Evolutionary conservation across 2,329 filamentous ascomycete genomes (phyloP).

Genomic region (Pseudocercospora fuligena): DNA sequence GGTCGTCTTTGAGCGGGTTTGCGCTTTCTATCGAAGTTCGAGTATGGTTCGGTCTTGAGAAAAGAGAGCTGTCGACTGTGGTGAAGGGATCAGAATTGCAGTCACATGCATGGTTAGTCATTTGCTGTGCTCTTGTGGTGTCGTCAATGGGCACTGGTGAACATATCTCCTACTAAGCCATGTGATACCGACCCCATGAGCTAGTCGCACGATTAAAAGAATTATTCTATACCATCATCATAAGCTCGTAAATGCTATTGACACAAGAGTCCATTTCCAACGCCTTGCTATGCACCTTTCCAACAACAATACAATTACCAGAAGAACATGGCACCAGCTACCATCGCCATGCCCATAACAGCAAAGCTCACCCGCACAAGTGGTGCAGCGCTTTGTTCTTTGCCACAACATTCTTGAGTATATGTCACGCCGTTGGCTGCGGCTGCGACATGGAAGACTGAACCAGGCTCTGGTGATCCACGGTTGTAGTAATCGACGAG

Average conservation of each 20-base stretch:
- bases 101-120: too few species aligned
- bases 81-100: too few species aligned
- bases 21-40: too few species aligned
- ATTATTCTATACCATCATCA: background rate
- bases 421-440: constrained; percentile 75
- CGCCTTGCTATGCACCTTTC: constrained; percentile 20
- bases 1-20: too few species aligned
- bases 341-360: constrained; percentile 1
- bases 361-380: constrained; percentile 15
- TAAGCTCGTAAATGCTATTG: background rate
- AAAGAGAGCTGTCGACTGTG: too few species aligned
- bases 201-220: background rate
- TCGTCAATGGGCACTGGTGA: too few species aligned
- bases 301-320: constrained; percentile 12
- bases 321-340: constrained; percentile 15
- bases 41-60: too few species aligned
- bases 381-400: constrained; percentile 12
- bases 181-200: too few species aligned
- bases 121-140: too few species aligned
- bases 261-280: background rate
- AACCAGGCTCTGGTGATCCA: constrained; percentile 65
- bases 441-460: constrained; percentile 77
- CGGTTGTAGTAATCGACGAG: constrained; percentile 86
- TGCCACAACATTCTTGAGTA: constrained; percentile 62
- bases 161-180: too few species aligned